These are phyloP conservation scores for Brasilioporus rufonigricans DNA, from an alignment of 768 basidiomycete genomes.

Conservation along the genomic window DNA sequence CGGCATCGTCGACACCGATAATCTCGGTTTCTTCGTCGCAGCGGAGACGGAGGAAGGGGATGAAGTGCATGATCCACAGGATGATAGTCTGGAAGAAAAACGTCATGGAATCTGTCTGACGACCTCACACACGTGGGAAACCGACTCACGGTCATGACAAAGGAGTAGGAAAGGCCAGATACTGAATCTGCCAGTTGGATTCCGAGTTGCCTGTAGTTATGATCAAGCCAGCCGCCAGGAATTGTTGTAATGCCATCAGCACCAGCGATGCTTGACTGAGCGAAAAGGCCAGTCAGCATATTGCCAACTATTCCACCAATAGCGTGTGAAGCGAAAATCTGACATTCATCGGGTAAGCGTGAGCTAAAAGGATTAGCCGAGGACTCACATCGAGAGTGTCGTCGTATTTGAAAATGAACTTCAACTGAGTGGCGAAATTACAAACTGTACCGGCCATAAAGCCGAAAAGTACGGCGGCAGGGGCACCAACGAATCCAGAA, in stretches of 20 bases:
- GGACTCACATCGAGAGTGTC: conserved; percentile 73
- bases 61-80: conserved; percentile 84
- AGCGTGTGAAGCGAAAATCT: conserved; percentile 89
- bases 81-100: conserved; percentile 63
- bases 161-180: conserved; percentile 65
- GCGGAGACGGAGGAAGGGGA: conserved; percentile 78
- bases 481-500: conserved; percentile 77
- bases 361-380: not conserved
- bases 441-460: conserved; percentile 79
- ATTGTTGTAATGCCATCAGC: conserved; percentile 72
- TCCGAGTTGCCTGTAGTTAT: conserved; percentile 78
- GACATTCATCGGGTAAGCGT: not conserved
- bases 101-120: not conserved
- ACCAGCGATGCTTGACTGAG: conserved; percentile 72
- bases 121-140: not conserved
- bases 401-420: conserved; percentile 74
- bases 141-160: conserved; percentile 67
- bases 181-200: conserved; percentile 79
- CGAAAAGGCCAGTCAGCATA: conserved; percentile 84
- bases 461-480: conserved; percentile 84
- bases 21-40: conserved; percentile 63
- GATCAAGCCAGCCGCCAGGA: conserved; percentile 85
- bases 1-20: conserved; percentile 84
- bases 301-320: conserved; percentile 81
- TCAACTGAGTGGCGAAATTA: conserved; percentile 96